Percentiles rank a stretch among this genome's conserved stretches.
phyloP scores from a whole-genome alignment of 2,329 filamentous ascomycete genomes.

The Passalora sequoiae region DNA sequence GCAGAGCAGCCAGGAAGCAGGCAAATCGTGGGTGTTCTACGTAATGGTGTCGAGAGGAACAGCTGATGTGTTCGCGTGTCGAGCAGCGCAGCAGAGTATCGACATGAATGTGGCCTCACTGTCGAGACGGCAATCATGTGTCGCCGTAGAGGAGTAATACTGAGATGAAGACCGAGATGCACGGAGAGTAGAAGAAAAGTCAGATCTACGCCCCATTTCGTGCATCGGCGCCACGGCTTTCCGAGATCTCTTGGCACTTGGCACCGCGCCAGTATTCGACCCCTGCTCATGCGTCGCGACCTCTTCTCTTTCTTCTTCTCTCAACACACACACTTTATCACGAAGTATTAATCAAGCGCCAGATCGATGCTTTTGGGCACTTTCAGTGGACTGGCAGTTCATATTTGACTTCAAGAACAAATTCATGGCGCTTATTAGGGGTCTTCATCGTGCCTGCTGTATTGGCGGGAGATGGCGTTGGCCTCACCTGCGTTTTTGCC shows the following conservation, averaged over 20 bases:
- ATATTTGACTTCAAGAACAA: neutral
- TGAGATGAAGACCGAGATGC: too few species aligned
- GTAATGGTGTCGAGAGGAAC: neutral
- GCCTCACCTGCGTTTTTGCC: neutral
- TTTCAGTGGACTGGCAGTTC: neutral
- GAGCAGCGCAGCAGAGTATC: too few species aligned
- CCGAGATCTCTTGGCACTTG: too few species aligned
- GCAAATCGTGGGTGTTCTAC: slow-evolving; percentile 47
- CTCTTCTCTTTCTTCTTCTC: neutral
- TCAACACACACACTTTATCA: neutral
- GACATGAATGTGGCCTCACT: too few species aligned
- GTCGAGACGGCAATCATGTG: too few species aligned
- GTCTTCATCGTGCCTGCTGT: neutral
- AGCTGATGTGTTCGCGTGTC: neutral
- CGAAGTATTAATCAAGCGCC: neutral
- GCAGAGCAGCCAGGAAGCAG: slow-evolving; percentile 43
- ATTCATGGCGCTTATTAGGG: neutral
- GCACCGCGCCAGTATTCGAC: too few species aligned
- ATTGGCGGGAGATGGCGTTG: neutral
- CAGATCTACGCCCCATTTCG: too few species aligned
- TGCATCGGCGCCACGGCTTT: too few species aligned
- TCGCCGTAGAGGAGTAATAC: too few species aligned
- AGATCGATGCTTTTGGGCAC: too few species aligned
- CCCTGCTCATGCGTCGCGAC: neutral
- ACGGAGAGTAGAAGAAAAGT: too few species aligned